Evolutionary conservation across 192 early-diverging fungal genomes (phyloP).

Genomic region (Backusella liffmaniae): DNA sequence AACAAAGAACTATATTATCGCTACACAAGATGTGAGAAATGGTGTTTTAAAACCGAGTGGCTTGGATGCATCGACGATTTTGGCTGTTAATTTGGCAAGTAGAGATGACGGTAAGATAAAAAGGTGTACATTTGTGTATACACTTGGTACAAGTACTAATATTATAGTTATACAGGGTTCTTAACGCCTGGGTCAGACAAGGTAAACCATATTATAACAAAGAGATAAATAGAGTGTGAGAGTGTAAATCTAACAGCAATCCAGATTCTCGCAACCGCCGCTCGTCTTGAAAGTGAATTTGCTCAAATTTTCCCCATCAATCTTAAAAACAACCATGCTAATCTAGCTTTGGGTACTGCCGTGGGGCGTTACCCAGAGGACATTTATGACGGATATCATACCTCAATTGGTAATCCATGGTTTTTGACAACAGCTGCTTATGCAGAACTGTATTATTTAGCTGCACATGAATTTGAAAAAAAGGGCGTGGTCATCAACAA

Average conservation of each 20-base stretch:
- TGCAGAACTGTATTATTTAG: conserved; percentile 63
- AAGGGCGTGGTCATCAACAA: conserved; percentile 23
- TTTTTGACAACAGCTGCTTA: conserved; percentile 56
- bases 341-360: conserved; percentile 38
- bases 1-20: conserved; percentile 27
- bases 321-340: not conserved
- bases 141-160: conserved; percentile 1
- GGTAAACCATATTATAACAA: not conserved
- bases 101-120: conserved; percentile 20
- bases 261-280: conserved; percentile 30
- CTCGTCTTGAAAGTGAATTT: conserved; percentile 25
- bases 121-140: not conserved
- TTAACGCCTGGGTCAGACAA: conserved; percentile 27
- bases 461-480: conserved; percentile 31
- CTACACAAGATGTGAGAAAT: conserved; percentile 37
- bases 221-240: not conserved
- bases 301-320: conserved; percentile 49
- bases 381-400: conserved; percentile 63
- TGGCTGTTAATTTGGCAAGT: conserved; percentile 49
- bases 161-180: conserved; percentile 5
- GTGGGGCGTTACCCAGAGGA: conserved; percentile 80
- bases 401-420: conserved; percentile 72
- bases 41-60: conserved; percentile 45
- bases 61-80: conserved; percentile 58
- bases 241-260: not conserved